Evolutionary conservation across 1,139 yeast genomes (phyloP).

Genomic region (Geotrichum citri-aurantii): DNA sequence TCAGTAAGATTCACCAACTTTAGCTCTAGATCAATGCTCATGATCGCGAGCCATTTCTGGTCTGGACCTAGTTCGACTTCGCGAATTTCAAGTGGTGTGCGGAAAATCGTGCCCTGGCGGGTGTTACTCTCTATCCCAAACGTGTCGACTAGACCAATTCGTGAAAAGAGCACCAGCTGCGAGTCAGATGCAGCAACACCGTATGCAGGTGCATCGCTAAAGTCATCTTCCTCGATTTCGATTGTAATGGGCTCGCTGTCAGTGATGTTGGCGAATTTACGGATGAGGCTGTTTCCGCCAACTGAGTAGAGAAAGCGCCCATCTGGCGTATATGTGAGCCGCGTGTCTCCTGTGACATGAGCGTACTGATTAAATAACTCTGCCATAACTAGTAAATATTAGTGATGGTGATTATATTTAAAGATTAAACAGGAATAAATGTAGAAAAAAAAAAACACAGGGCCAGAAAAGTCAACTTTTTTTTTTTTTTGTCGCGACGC

Average conservation of each 20-base stretch:
- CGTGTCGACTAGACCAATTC: conserved; percentile 21
- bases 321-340: conserved; percentile 33
- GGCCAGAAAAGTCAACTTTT: not conserved
- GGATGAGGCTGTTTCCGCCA: conserved; percentile 36
- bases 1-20: conserved; percentile 4
- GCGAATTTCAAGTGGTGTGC: not conserved
- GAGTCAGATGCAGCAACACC: not conserved
- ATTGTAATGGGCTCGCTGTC: conserved; percentile 29
- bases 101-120: not conserved
- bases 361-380: conserved; percentile 9
- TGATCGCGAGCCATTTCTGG: not conserved
- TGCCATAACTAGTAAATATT: not conserved
- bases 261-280: conserved; percentile 34
- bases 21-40: conserved; percentile 8
- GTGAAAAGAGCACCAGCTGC: not conserved
- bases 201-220: conserved; percentile 14
- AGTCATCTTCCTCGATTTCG: conserved; percentile 32
- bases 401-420: not conserved
- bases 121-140: conserved; percentile 15
- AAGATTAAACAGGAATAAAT: not conserved
- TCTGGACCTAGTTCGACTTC: conserved; percentile 3
- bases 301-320: conserved; percentile 36
- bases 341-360: conserved; percentile 31
- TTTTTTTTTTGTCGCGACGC: not conserved
- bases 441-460: not conserved